Conservation (phyloP, 768 basidiomycete species). For the Psilocybe cubensis region DNA sequence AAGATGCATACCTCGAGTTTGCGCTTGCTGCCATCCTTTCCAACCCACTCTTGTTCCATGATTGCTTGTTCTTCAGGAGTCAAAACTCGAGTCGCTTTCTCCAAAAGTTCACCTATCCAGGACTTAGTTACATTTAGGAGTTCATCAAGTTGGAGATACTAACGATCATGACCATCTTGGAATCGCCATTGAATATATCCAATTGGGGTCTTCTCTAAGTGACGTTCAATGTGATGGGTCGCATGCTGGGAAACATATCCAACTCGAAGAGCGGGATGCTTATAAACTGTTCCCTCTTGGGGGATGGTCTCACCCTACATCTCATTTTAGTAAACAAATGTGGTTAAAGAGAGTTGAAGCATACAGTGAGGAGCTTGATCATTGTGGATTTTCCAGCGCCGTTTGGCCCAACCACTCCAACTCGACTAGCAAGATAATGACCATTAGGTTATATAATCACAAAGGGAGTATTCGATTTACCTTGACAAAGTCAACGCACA, state of each 20-base stretch:
- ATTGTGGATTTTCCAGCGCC: constrained; percentile 96
- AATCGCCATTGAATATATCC: constrained; percentile 99
- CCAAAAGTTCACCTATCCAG: constrained; percentile 76
- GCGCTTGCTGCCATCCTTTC: constrained; percentile 87
- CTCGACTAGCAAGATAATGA: constrained; percentile 59
- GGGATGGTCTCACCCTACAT: constrained; percentile 86
- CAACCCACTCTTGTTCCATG: constrained; percentile 86
- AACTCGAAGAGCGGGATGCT: constrained; percentile 91
- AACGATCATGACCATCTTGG: constrained; percentile 97
- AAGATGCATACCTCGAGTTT: constrained; percentile 75
- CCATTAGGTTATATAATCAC: constrained; percentile 19
- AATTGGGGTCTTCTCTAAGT: constrained; percentile 95
- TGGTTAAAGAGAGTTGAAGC: constrained; percentile 20
- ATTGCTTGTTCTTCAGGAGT: constrained; percentile 83
- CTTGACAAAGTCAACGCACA: constrained; percentile 94
- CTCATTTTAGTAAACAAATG: constrained; percentile 6
- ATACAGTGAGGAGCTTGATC: constrained; percentile 89
- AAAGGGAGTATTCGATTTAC: constrained; percentile 40
- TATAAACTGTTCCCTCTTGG: constrained; percentile 90
- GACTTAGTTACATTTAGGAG: neutral
- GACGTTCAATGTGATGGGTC: constrained; percentile 94
- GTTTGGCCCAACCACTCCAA: constrained; percentile 91
- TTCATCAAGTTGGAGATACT: no score
- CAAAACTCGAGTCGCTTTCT: constrained; percentile 89
- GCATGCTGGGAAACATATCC: constrained; percentile 99